Percentiles rank a stretch among this genome's conserved stretches.
Conservation (phyloP, 1,284 basidiomycete species). For the Rugosomyces carneus region DNA sequence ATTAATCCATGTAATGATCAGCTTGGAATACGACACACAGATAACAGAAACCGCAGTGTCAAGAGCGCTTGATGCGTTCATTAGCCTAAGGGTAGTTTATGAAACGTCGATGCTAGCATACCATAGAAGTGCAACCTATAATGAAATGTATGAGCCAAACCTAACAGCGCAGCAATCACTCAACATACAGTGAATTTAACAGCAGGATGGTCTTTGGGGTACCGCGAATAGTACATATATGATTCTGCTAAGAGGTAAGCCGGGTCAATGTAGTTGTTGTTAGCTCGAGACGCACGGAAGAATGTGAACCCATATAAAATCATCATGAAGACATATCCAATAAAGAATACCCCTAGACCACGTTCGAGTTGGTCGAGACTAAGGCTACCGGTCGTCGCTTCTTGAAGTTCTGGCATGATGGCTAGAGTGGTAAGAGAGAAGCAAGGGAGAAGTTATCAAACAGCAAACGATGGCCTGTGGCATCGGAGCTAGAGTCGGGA, state of each 20-base stretch:
- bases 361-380: slow-evolving; percentile 12
- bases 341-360: slow-evolving; percentile 15
- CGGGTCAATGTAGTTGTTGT: not conserved
- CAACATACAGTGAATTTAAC: slow-evolving; percentile 10
- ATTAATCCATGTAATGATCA: not conserved
- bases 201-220: slow-evolving; percentile 13
- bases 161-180: not conserved
- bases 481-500: not conserved
- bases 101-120: not conserved
- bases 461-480: not conserved
- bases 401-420: slow-evolving; percentile 8
- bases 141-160: not conserved
- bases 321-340: slow-evolving; percentile 17
- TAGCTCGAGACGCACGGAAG: slow-evolving; percentile 11
- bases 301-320: slow-evolving; percentile 17
- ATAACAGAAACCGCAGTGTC: slow-evolving; percentile 13
- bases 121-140: slow-evolving; percentile 11
- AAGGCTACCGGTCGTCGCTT: slow-evolving; percentile 13
- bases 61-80: slow-evolving; percentile 6
- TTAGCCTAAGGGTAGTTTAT: not conserved
- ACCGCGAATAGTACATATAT: slow-evolving; percentile 17
- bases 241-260: slow-evolving; percentile 7
- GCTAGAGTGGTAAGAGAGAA: slow-evolving; percentile 1
- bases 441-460: not conserved
- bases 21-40: slow-evolving; percentile 6